Conservation (phyloP, 108 stramenopile species). For the Schizochytrium sp. region DNA sequence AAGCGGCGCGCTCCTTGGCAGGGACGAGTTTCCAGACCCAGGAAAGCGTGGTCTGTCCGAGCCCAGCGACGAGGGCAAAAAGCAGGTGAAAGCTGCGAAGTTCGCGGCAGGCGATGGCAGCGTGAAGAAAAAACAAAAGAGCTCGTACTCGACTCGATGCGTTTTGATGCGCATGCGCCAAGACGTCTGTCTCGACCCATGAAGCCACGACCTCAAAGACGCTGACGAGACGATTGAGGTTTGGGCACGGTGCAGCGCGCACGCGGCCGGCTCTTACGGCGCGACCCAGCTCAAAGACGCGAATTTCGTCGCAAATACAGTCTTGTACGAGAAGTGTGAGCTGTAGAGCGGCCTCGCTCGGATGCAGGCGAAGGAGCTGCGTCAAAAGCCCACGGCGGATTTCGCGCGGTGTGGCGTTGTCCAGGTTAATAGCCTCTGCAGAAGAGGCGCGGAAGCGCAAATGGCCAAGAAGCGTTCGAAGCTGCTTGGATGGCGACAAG, state of each 20-base stretch:
- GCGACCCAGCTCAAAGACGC: background rate
- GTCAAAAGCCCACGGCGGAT: background rate
- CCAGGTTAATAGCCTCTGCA: too few species aligned
- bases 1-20: background rate
- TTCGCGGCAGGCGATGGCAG: background rate
- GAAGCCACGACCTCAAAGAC: background rate
- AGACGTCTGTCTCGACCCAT: background rate
- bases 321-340: background rate
- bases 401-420: background rate
- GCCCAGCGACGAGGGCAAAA: slow-evolving; percentile 1
- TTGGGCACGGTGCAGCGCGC: background rate
- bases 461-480: too few species aligned
- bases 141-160: background rate
- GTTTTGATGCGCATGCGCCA: background rate
- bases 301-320: background rate
- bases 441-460: too few species aligned
- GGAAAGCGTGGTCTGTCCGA: background rate
- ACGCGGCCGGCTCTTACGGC: background rate
- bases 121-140: background rate
- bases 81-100: background rate
- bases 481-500: too few species aligned
- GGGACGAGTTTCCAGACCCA: background rate
- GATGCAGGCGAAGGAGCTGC: background rate
- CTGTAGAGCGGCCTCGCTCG: background rate
- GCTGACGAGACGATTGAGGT: background rate